Conservation (phyloP, 768 basidiomycete species). For the Boletus sp. region DNA sequence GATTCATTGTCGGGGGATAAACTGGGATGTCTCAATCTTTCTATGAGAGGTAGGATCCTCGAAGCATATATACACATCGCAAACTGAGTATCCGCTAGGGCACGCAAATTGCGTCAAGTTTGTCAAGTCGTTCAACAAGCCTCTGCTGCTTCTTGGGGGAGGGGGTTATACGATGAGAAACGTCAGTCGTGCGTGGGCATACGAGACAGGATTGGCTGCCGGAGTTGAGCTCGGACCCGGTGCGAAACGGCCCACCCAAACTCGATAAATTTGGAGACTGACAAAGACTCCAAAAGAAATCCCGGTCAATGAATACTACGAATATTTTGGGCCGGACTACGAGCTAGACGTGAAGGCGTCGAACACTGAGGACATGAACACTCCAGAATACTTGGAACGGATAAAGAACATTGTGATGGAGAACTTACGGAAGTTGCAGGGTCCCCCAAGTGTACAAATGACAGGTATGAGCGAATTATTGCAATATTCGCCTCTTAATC, state of each 20-base stretch:
- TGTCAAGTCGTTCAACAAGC: slow-evolving; percentile 94
- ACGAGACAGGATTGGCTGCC: slow-evolving; percentile 96
- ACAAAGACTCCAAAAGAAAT: slow-evolving; percentile 61
- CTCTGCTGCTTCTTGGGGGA: slow-evolving; percentile 90
- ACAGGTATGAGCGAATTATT: slow-evolving; percentile 48
- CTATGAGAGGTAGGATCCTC: slow-evolving; percentile 72
- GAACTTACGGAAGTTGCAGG: slow-evolving; percentile 79
- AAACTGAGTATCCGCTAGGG: slow-evolving; percentile 43
- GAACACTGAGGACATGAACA: slow-evolving; percentile 95
- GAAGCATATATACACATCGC: neutral
- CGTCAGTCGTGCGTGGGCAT: slow-evolving; percentile 96
- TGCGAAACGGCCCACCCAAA: slow-evolving; percentile 32
- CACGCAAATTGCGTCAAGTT: slow-evolving; percentile 98
- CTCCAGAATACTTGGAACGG: slow-evolving; percentile 87
- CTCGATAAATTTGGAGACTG: neutral
- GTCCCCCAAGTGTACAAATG: slow-evolving; percentile 93
- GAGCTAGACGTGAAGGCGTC: slow-evolving; percentile 92
- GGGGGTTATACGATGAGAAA: slow-evolving; percentile 99
- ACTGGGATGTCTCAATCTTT: slow-evolving; percentile 92
- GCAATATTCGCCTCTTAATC: neutral
- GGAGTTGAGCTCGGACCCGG: slow-evolving; percentile 89
- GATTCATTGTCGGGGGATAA: slow-evolving; percentile 97
- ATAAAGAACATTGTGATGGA: slow-evolving; percentile 92
- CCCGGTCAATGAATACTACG: slow-evolving; percentile 98
- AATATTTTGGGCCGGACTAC: slow-evolving; percentile 98